A percentile compares a stretch with the other conserved stretches of the same genome.
Conservation (phyloP, 345 rosid genomes). For the Pistacia vera region DNA sequence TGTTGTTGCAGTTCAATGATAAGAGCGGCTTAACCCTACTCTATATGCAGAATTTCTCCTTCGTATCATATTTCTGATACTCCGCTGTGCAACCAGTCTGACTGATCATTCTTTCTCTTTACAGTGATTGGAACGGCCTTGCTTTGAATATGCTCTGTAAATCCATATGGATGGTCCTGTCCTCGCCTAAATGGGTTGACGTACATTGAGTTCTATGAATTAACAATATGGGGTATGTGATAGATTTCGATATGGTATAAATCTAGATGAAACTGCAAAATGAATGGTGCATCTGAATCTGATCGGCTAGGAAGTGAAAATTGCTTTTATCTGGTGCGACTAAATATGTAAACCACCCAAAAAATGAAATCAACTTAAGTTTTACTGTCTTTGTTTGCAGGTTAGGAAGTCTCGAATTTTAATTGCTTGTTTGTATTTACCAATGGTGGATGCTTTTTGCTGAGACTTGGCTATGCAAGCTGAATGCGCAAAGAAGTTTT, state of each 20-base stretch:
- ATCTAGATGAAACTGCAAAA: neutral
- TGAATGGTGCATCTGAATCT: conserved; percentile 3
- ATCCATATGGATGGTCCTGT: conserved; percentile 95
- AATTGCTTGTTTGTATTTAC: conserved; percentile 74
- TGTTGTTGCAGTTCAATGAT: neutral
- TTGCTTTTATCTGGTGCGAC: neutral
- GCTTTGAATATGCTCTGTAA: conserved; percentile 93
- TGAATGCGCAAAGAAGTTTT: conserved; percentile 64
- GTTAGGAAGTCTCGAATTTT: conserved; percentile 91
- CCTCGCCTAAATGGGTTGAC: conserved; percentile 84
- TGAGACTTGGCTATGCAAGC: conserved; percentile 89
- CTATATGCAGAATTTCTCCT: neutral
- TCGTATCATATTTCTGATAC: neutral
- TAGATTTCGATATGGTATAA: conserved; percentile 5
- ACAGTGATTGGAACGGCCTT: conserved; percentile 95
- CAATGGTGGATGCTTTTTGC: conserved; percentile 83
- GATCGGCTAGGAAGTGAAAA: neutral
- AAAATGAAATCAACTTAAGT: conserved; percentile 2
- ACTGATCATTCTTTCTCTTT: conserved; percentile 19
- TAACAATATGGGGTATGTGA: conserved; percentile 87
- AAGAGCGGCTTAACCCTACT: neutral
- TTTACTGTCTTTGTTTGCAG: conserved; percentile 36
- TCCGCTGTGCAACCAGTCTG: neutral
- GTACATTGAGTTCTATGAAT: conserved; percentile 79
- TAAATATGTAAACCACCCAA: neutral